Percentiles rank a stretch among this genome's conserved stretches.
Evolutionary conservation across 192 early-diverging fungal genomes (phyloP).

Genomic region (Gaertneriomyces semiglobifer): DNA sequence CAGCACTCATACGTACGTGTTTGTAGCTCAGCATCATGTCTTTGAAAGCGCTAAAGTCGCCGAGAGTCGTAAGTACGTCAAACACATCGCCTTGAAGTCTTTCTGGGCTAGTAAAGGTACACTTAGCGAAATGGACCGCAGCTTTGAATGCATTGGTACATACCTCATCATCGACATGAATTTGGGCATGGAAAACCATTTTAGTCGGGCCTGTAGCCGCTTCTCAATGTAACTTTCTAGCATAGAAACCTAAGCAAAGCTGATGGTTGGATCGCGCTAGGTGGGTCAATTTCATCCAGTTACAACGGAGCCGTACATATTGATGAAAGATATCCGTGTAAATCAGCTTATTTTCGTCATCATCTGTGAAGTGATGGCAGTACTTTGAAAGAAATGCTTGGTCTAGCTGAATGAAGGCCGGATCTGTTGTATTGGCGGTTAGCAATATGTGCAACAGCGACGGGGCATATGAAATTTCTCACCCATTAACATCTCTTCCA

Average conservation of each 20-base stretch:
- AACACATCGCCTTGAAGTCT: conserved; percentile 54
- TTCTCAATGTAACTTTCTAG: conserved; percentile 43
- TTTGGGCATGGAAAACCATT: conserved; percentile 45
- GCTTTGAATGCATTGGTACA: background rate
- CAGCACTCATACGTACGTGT: conserved; percentile 14
- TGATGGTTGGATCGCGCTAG: too few relatives aligned
- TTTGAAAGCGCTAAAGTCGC: conserved; percentile 54
- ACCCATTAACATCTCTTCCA: conserved; percentile 56
- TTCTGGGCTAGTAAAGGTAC: conserved; percentile 18
- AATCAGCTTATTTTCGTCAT: conserved; percentile 57
- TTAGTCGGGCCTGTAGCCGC: conserved; percentile 30
- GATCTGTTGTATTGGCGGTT: background rate
- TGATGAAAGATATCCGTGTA: conserved; percentile 54
- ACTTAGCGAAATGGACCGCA: background rate
- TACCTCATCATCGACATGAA: conserved; percentile 46
- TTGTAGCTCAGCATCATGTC: conserved; percentile 52
- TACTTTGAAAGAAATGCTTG: conserved; percentile 38
- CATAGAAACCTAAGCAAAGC: conserved; percentile 15
- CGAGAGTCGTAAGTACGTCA: conserved; percentile 48
- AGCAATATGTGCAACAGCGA: background rate
- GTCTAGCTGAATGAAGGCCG: background rate
- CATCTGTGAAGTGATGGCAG: conserved; percentile 45
- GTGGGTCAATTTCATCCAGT: background rate
- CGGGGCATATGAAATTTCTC: background rate
- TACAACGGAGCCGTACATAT: conserved; percentile 40